Evolutionary conservation across 2,329 filamentous ascomycete genomes (phyloP).

Genomic region (Trichoderma koningii): DNA sequence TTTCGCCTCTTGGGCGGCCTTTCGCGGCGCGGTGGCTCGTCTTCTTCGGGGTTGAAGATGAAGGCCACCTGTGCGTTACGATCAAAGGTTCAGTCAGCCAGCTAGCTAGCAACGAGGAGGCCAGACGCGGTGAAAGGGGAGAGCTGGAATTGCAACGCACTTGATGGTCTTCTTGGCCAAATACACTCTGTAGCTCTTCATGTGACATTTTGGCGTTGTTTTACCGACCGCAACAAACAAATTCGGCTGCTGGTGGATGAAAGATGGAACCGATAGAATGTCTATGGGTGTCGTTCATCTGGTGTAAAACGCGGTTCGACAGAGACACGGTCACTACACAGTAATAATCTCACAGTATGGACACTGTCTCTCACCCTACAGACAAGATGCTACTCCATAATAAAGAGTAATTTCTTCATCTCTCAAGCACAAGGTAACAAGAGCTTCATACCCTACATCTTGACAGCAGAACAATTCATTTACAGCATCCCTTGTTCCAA

Average conservation of each 20-base stretch:
- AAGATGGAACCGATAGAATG: background rate
- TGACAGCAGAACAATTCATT: background rate
- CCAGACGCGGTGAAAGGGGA: background rate
- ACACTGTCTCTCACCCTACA: background rate
- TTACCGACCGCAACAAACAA: background rate
- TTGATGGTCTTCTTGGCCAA: conserved; percentile 50
- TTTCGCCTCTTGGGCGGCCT: conserved; percentile 61
- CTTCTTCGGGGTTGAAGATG: conserved; percentile 58
- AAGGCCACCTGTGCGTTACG: conserved; percentile 55
- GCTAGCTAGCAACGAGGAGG: background rate
- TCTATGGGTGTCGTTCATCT: background rate
- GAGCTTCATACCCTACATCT: background rate
- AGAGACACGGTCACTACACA: conserved; percentile 15
- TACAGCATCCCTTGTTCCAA: no score
- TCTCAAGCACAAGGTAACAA: background rate
- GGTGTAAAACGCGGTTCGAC: conserved; percentile 12
- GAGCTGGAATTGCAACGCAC: conserved; percentile 35
- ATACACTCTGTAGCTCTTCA: conserved; percentile 29
- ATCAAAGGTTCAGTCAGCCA: conserved; percentile 1
- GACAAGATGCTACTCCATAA: no score
- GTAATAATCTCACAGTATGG: background rate
- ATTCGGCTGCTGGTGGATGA: background rate
- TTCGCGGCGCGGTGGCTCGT: conserved; percentile 37
- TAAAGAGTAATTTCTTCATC: background rate
- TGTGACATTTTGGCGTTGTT: conserved; percentile 32